Evolutionary conservation across 257 asterid species (phyloP).

Genomic region (Ilex asprella): DNA sequence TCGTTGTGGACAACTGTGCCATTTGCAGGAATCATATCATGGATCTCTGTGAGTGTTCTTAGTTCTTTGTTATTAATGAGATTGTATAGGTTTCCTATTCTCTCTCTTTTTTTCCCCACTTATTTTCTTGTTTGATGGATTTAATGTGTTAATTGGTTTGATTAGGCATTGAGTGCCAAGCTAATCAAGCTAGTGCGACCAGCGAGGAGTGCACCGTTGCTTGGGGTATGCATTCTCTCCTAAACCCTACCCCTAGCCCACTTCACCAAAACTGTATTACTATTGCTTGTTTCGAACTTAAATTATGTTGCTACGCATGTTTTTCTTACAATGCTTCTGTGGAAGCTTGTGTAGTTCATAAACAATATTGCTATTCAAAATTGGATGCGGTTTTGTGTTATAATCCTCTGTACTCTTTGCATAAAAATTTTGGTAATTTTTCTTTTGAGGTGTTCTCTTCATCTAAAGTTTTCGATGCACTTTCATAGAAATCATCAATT

Average conservation of each 20-base stretch:
- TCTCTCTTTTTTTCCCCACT: not conserved
- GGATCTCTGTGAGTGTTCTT: conserved; percentile 81
- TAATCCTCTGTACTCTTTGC: too few relatives aligned
- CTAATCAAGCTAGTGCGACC: conserved; percentile 97
- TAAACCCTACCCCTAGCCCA: not conserved
- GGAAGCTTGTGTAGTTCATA: too few relatives aligned
- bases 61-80: not conserved
- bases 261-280: too few relatives aligned
- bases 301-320: too few relatives aligned
- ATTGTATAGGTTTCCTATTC: not conserved
- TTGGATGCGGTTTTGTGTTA: too few relatives aligned
- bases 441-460: too few relatives aligned
- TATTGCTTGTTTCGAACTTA: too few relatives aligned
- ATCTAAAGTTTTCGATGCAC: too few relatives aligned
- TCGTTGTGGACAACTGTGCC: conserved; percentile 94
- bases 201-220: conserved; percentile 98
- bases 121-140: not conserved
- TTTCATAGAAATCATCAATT: too few relatives aligned
- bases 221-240: conserved; percentile 67
- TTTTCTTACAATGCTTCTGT: too few relatives aligned
- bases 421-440: too few relatives aligned
- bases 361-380: too few relatives aligned
- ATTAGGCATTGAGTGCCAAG: conserved; percentile 96
- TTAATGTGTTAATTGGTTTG: not conserved
- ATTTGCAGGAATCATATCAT: conserved; percentile 93